Evolutionary conservation across 192 early-diverging fungal species (phyloP).

Genomic region (Chytriomyces sp.): DNA sequence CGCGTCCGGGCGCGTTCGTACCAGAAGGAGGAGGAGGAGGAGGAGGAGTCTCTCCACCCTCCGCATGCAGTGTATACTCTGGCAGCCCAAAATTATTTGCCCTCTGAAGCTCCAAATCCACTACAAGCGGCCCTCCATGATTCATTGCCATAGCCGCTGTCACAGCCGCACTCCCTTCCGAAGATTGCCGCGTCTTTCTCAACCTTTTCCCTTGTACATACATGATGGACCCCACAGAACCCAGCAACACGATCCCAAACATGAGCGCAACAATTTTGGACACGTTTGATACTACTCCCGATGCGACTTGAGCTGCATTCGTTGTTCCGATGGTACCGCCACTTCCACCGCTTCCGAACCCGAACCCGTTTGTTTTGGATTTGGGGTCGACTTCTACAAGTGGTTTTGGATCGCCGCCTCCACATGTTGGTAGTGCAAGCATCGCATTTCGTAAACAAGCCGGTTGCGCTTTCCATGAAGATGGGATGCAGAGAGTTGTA

Average conservation of each 20-base stretch:
- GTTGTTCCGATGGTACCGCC: not conserved
- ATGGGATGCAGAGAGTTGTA: conserved; percentile 16
- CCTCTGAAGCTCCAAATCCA: too few relatives aligned
- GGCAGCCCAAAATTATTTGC: too few relatives aligned
- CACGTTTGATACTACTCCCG: not conserved
- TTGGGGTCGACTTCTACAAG: not conserved
- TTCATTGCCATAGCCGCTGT: too few relatives aligned
- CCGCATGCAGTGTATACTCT: too few relatives aligned
- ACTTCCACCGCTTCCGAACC: not conserved
- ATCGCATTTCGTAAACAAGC: conserved; percentile 9
- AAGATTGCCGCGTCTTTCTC: not conserved
- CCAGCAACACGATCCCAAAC: not conserved
- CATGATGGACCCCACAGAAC: not conserved
- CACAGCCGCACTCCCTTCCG: too few relatives aligned
- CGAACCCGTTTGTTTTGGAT: not conserved
- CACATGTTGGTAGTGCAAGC: conserved; percentile 3
- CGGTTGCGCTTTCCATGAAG: conserved; percentile 14
- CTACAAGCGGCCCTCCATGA: too few relatives aligned
- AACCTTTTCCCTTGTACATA: not conserved
- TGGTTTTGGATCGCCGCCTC: not conserved
- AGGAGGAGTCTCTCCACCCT: too few relatives aligned
- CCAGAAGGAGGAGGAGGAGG: too few relatives aligned
- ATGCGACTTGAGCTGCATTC: not conserved
- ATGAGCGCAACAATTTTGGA: not conserved
- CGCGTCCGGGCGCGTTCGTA: too few relatives aligned